Conservation (phyloP, 257 asterid genomes). For the Lycium barbarum region DNA sequence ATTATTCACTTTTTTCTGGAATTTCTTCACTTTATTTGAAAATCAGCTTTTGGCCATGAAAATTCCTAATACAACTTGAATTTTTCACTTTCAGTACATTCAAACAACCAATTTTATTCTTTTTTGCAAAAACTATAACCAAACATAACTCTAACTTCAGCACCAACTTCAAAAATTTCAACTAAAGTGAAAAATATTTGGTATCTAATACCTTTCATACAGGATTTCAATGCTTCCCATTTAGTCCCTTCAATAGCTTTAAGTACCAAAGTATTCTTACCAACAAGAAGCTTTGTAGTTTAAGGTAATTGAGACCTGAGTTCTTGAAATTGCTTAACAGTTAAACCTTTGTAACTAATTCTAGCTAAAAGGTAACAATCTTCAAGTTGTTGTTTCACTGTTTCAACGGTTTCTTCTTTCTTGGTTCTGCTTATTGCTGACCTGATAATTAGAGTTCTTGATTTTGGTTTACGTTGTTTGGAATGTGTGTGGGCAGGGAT, state of each 20-base stretch:
- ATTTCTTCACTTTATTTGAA: no score
- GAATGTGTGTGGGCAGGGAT: slow-evolving; percentile 35
- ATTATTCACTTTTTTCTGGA: no score
- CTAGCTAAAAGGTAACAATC: slow-evolving; percentile 80
- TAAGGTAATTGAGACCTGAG: slow-evolving; percentile 80
- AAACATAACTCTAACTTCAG: no score
- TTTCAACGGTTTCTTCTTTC: slow-evolving; percentile 88
- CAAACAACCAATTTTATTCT: no score
- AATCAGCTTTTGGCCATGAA: no score
- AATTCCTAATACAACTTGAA: no score
- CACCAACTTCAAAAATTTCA: no score
- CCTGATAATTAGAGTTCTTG: slow-evolving; percentile 50
- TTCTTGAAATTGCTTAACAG: slow-evolving; percentile 80
- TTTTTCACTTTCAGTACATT: no score
- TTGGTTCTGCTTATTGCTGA: slow-evolving; percentile 87
- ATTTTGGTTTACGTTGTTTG: slow-evolving; percentile 37
- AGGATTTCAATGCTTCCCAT: slow-evolving; percentile 87
- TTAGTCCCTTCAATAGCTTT: slow-evolving; percentile 87
- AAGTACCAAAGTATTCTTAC: slow-evolving; percentile 82
- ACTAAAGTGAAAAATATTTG: no score
- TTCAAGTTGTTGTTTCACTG: slow-evolving; percentile 72
- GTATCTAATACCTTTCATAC: slow-evolving; percentile 60
- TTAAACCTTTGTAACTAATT: slow-evolving; percentile 83
- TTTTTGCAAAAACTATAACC: no score
- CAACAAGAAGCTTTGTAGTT: slow-evolving; percentile 75